Evolutionary conservation across 179 eudicot genomes (phyloP).

Genomic region (Camellia oleifera): DNA sequence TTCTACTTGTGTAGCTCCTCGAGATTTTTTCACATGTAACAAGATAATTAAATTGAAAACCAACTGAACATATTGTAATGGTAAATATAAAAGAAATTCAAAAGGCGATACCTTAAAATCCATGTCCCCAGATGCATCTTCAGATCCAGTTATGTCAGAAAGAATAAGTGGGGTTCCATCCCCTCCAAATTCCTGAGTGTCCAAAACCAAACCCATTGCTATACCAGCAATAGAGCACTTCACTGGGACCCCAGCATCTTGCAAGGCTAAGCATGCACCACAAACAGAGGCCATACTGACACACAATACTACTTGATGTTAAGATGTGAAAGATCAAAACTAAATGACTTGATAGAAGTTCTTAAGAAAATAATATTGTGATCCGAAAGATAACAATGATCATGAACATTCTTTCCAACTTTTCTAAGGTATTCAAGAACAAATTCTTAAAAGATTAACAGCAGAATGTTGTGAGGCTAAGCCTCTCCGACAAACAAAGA

Average conservation of each 20-base stretch:
- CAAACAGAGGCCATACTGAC: constrained; percentile 99
- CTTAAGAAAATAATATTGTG: background rate
- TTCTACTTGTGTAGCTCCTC: background rate
- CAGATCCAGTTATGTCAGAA: constrained; percentile 97
- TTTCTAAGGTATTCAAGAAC: background rate
- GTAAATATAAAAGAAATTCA: constrained; percentile 6
- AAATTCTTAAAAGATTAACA: background rate
- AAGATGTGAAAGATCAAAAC: background rate
- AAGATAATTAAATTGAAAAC: background rate
- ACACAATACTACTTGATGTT: constrained; percentile 11
- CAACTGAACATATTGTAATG: constrained; percentile 3
- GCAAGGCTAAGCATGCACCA: constrained; percentile 96
- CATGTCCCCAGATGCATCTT: constrained; percentile 99
- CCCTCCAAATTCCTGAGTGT: constrained; percentile 95
- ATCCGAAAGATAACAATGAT: background rate
- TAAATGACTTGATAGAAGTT: constrained; percentile 3
- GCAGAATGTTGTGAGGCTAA: background rate
- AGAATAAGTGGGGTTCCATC: constrained; percentile 98
- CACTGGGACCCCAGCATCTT: constrained; percentile 96
- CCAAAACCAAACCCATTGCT: constrained; percentile 99
- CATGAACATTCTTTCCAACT: background rate
- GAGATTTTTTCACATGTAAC: background rate
- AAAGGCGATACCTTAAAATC: constrained; percentile 73
- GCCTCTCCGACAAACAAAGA: background rate
- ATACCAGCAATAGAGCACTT: constrained; percentile 91